A percentile compares a stretch with the other conserved stretches of the same genome.
Evolutionary conservation across 352 stramenopile genomes (phyloP).

Genomic region (Pythium sukuiense): DNA sequence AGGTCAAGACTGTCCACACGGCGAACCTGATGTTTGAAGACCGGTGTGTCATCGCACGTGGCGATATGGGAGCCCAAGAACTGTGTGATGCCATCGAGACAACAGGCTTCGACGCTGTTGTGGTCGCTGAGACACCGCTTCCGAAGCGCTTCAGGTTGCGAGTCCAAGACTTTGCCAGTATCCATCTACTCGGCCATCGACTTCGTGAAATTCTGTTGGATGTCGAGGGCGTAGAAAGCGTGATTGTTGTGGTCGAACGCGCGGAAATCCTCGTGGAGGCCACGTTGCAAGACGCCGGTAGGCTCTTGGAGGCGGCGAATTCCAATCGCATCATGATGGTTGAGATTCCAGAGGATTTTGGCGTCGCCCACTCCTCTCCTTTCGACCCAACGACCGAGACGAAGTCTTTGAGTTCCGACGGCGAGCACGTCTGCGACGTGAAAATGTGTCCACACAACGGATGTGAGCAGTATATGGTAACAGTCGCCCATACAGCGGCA

Average conservation of each 20-base stretch:
- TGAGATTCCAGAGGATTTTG: conserved; percentile 42
- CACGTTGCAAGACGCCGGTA: conserved; percentile 41
- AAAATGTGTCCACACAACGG: conserved; percentile 59
- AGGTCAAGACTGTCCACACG: conserved; percentile 46
- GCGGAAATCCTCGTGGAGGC: conserved; percentile 60
- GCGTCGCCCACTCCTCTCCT: conserved; percentile 4
- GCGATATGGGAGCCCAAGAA: conserved; percentile 41
- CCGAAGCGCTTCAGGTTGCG: conserved; percentile 59
- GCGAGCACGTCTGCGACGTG: conserved; percentile 61
- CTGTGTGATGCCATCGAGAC: conserved; percentile 43
- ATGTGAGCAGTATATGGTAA: conserved; percentile 76
- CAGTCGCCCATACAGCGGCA: conserved; percentile 74
- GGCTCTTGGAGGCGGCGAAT: conserved; percentile 41
- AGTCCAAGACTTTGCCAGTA: conserved; percentile 38
- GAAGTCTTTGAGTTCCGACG: background rate
- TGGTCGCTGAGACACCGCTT: conserved; percentile 40
- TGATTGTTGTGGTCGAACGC: conserved; percentile 56
- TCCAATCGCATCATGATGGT: conserved; percentile 51
- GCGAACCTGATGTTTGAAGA: conserved; percentile 59
- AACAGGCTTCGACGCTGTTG: conserved; percentile 61
- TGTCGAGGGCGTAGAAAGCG: conserved; percentile 68
- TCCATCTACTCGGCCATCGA: conserved; percentile 14
- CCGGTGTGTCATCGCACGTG: conserved; percentile 55
- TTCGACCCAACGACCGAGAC: conserved; percentile 16
- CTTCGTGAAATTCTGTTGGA: conserved; percentile 28